Evolutionary conservation across 768 basidiomycete genomes (phyloP).

Genomic region (Suillus variegatus): DNA sequence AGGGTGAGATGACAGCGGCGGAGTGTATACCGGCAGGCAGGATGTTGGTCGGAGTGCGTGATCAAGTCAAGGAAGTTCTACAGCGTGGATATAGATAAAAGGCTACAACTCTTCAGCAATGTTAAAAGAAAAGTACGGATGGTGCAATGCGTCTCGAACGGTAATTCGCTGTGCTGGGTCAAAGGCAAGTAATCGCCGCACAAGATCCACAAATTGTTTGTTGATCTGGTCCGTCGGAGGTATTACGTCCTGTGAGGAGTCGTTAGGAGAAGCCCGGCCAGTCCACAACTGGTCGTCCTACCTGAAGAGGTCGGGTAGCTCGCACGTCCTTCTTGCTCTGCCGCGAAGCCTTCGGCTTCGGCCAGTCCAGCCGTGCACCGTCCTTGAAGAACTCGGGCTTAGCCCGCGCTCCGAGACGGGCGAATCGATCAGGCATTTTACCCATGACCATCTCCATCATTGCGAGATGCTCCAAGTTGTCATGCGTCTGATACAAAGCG

Average conservation of each 20-base stretch:
- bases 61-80: conserved; percentile 28
- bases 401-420: conserved; percentile 68
- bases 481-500: conserved; percentile 98
- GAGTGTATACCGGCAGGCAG: background rate
- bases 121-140: conserved; percentile 79
- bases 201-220: conserved; percentile 83
- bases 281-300: conserved; percentile 38
- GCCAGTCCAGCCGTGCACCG: conserved; percentile 85
- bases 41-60: conserved; percentile 4
- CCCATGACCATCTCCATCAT: conserved; percentile 99
- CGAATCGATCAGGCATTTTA: conserved; percentile 90
- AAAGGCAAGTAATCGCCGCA: conserved; percentile 83
- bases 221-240: conserved; percentile 73
- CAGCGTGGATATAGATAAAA: conserved; percentile 35
- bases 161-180: conserved; percentile 88
- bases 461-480: conserved; percentile 97
- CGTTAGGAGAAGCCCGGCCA: background rate
- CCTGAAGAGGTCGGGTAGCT: conserved; percentile 75
- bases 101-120: conserved; percentile 69
- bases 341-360: conserved; percentile 81
- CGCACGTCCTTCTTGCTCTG: conserved; percentile 95
- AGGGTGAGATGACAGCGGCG: conserved; percentile 9
- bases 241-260: conserved; percentile 71
- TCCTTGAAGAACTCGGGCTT: conserved; percentile 96
- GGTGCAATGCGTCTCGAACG: conserved; percentile 84